phyloP scores from a whole-genome alignment of 2,329 filamentous ascomycete genomes.

The Epichloe coenophiala region DNA sequence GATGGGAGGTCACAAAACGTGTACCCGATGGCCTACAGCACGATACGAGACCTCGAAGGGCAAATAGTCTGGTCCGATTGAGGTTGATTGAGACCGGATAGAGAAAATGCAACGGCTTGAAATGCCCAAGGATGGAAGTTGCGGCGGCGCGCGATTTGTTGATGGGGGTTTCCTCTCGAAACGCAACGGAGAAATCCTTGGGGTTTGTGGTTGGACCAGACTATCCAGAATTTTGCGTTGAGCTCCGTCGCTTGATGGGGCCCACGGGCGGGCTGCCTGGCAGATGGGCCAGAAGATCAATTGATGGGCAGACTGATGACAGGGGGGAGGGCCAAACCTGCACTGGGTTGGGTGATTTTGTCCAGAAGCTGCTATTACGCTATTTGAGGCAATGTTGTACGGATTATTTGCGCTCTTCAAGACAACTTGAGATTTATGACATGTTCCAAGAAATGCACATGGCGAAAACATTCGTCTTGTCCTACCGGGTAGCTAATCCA shows the following conservation, averaged over 20 bases:
- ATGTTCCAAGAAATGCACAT: too few species aligned
- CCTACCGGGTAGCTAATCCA: too few species aligned
- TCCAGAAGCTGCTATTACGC: not conserved
- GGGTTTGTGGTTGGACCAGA: slow-evolving; percentile 15
- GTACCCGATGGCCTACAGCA: not conserved
- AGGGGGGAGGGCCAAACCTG: not conserved
- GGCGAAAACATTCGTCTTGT: too few species aligned
- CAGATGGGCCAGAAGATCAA: not conserved
- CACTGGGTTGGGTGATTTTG: not conserved
- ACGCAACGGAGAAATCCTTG: slow-evolving; percentile 21
- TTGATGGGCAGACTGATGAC: not conserved
- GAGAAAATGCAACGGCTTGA: slow-evolving; percentile 7
- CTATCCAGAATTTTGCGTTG: slow-evolving; percentile 27
- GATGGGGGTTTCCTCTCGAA: slow-evolving; percentile 16
- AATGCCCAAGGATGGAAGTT: slow-evolving; percentile 1
- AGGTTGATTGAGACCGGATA: slow-evolving; percentile 6
- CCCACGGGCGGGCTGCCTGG: not conserved
- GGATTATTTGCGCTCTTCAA: too few species aligned
- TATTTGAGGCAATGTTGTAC: too few species aligned
- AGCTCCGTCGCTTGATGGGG: slow-evolving; percentile 22
- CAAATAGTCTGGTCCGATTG: slow-evolving; percentile 2
- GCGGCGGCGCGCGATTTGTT: slow-evolving; percentile 18
- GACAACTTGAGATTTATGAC: too few species aligned
- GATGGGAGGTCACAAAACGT: slow-evolving; percentile 8
- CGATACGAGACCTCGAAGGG: slow-evolving; percentile 1